phyloP scores from a whole-genome alignment of 2,329 filamentous ascomycete species.

The Daldinia sp. region DNA sequence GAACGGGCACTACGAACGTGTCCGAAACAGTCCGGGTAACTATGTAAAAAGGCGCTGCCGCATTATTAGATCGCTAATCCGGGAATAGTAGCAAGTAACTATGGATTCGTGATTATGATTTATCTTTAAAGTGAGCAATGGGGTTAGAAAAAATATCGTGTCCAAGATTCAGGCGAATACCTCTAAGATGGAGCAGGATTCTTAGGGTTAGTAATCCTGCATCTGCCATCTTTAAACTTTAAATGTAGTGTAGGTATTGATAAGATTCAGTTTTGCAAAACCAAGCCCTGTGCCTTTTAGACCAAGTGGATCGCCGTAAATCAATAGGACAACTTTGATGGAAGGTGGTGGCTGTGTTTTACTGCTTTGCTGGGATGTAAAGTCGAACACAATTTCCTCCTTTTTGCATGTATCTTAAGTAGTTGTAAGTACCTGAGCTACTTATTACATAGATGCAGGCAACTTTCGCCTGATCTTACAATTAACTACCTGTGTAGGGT shows the following conservation, averaged over 20 bases:
- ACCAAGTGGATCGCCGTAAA: constrained; percentile 19
- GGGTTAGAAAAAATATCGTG: not conserved
- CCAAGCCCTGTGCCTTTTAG: not conserved
- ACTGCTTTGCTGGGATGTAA: constrained; percentile 8
- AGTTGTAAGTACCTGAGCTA: too few relatives aligned
- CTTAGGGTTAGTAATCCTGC: not conserved
- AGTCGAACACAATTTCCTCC: constrained; percentile 20
- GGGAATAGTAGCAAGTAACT: too few relatives aligned
- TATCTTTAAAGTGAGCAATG: not conserved
- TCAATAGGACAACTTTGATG: constrained; percentile 11
- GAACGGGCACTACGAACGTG: too few relatives aligned
- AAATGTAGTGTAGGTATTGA: too few relatives aligned
- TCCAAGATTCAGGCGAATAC: not conserved
- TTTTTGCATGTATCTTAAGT: not conserved
- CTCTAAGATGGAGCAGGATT: not conserved
- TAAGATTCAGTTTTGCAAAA: too few relatives aligned
- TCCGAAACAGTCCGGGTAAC: too few relatives aligned
- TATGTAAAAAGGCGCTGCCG: too few relatives aligned
- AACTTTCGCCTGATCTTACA: too few relatives aligned
- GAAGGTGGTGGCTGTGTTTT: constrained; percentile 29
- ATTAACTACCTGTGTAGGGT: too few relatives aligned
- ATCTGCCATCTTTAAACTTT: not conserved
- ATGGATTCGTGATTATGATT: too few relatives aligned
- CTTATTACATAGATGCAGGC: not conserved
- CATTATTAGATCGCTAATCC: too few relatives aligned